Conservation (phyloP, 2,329 filamentous ascomycete genomes). For the Xylariaceae sp. region DNA sequence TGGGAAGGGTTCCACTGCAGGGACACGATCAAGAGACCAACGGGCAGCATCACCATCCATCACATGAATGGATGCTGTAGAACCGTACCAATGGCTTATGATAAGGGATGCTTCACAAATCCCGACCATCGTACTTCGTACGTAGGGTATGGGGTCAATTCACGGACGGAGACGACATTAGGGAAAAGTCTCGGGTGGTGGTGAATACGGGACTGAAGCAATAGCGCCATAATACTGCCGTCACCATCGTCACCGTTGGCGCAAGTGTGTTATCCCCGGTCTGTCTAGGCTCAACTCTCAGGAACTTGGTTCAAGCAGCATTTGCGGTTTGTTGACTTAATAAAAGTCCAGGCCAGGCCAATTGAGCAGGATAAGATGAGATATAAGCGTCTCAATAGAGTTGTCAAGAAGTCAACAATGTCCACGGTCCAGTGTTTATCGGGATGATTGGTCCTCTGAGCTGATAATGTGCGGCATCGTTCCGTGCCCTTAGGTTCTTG, state of each 20-base stretch:
- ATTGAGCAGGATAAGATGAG: neutral
- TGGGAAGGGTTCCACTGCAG: neutral
- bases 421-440: too few relatives aligned
- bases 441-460: too few relatives aligned
- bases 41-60: too few relatives aligned
- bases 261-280: neutral
- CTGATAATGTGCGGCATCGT: too few relatives aligned
- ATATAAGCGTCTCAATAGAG: neutral
- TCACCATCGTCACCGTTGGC: neutral
- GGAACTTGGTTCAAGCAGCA: neutral
- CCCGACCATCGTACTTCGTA: neutral
- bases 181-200: too few relatives aligned
- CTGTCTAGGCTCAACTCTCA: neutral
- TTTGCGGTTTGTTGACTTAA: neutral
- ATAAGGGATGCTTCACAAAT: neutral
- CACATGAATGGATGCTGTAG: neutral
- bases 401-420: too few relatives aligned
- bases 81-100: neutral
- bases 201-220: neutral
- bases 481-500: too few relatives aligned
- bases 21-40: neutral
- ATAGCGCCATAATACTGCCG: neutral
- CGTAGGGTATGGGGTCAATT: too few relatives aligned
- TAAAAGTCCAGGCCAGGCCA: neutral
- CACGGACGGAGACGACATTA: too few relatives aligned